A percentile compares a stretch with the other conserved stretches of the same genome.
phyloP scores from a whole-genome alignment of 2,329 filamentous ascomycete genomes.

The Thelonectria discophora region DNA sequence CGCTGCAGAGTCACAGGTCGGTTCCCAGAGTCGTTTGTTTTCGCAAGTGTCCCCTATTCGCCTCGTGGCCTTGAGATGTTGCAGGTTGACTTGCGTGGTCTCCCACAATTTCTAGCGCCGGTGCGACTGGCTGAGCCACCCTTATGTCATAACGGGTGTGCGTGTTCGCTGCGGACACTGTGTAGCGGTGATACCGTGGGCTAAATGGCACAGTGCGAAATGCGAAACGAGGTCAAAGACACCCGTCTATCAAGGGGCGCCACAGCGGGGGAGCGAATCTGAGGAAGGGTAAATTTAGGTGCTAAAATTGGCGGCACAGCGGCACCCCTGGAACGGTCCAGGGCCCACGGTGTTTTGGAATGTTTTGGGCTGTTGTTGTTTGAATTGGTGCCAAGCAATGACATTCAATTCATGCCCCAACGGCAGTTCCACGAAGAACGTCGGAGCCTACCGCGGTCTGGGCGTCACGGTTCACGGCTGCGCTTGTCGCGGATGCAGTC shows the following conservation, averaged over 20 bases:
- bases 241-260: slow-evolving; percentile 26
- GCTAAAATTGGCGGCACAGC: slow-evolving; percentile 32
- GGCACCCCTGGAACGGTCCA: slow-evolving; percentile 25
- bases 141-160: slow-evolving; percentile 44
- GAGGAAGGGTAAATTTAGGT: too few relatives aligned
- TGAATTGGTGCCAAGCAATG: slow-evolving; percentile 23
- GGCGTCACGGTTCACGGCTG: too few relatives aligned
- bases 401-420: slow-evolving; percentile 16
- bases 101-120: slow-evolving; percentile 43
- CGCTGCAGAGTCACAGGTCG: slow-evolving; percentile 21
- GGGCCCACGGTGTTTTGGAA: slow-evolving; percentile 17
- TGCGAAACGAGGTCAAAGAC: background rate
- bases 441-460: slow-evolving; percentile 26
- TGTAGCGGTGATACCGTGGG: slow-evolving; percentile 7
- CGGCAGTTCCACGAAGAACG: slow-evolving; percentile 28
- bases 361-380: slow-evolving; percentile 16
- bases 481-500: too few relatives aligned
- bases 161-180: slow-evolving; percentile 26
- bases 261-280: slow-evolving; percentile 38
- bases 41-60: slow-evolving; percentile 38
- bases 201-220: slow-evolving; percentile 14
- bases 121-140: slow-evolving; percentile 41
- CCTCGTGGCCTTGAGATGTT: slow-evolving; percentile 40
- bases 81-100: slow-evolving; percentile 45
- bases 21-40: slow-evolving; percentile 31